A percentile compares a stretch with the other conserved stretches of the same genome.
These are phyloP conservation scores for Fraxinus platypoda DNA, from an alignment of 305 asterid genomes.

Conservation along the genomic window DNA sequence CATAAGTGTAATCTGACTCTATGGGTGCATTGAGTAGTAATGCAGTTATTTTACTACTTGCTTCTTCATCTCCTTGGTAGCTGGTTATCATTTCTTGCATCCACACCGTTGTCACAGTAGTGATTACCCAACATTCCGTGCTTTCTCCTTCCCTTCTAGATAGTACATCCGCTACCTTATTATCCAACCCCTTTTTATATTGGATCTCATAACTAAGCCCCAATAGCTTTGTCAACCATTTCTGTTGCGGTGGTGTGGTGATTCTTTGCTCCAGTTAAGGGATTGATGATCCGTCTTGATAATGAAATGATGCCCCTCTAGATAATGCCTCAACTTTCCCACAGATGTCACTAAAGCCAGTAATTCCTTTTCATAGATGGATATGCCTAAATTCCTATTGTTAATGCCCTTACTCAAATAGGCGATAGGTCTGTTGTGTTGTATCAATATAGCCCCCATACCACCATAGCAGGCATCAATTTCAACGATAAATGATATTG, in stretches of 20 bases:
- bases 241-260: neutral
- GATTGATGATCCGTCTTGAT: neutral
- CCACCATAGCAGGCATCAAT: neutral
- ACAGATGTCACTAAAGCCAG: neutral
- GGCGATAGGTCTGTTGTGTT: neutral
- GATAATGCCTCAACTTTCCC: neutral
- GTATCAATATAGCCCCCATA: neutral
- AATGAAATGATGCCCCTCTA: neutral
- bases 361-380: neutral
- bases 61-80: neutral
- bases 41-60: too few relatives aligned
- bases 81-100: neutral
- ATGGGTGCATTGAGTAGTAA: too few relatives aligned
- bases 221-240: neutral
- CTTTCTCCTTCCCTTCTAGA: neutral
- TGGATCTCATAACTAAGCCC: neutral
- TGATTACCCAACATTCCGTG: neutral
- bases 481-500: neutral
- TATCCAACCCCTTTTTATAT: neutral
- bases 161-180: neutral
- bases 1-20: too few relatives aligned
- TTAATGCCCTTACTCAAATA: neutral
- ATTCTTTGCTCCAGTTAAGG: neutral
- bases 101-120: neutral
- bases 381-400: neutral